Evolutionary conservation across 495 filamentous ascomycete genomes (phyloP).

Genomic region (Talaromyces liani): DNA sequence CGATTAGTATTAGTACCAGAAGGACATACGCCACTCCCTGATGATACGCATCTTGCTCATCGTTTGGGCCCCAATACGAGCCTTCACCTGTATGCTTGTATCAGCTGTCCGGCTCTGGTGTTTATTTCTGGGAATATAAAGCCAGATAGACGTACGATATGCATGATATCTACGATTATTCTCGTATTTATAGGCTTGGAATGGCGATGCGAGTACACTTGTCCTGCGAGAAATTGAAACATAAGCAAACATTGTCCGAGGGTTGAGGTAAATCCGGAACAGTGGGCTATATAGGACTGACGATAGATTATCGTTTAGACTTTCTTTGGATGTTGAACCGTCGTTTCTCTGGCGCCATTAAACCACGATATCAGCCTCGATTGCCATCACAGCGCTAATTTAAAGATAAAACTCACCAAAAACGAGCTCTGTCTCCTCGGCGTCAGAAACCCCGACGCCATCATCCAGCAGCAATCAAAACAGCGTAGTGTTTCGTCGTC

Average conservation of each 20-base stretch:
- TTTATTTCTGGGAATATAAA: not conserved
- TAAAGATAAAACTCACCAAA: not conserved
- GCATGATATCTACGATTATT: slow-evolving; percentile 23
- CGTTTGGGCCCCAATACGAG: slow-evolving; percentile 21
- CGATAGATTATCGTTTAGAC: not conserved
- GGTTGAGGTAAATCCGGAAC: no score
- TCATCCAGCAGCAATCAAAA: not conserved
- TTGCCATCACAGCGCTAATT: not conserved
- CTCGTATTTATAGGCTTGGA: slow-evolving; percentile 16
- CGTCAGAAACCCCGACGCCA: not conserved
- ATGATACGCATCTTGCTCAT: slow-evolving; percentile 16
- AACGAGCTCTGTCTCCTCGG: slow-evolving; percentile 3
- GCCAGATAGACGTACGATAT: slow-evolving; percentile 14
- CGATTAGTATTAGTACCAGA: no score
- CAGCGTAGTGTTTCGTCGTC: not conserved
- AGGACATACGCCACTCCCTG: slow-evolving; percentile 16
- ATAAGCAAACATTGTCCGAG: not conserved
- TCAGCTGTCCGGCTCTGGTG: slow-evolving; percentile 9
- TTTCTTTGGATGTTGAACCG: not conserved
- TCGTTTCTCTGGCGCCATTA: not conserved
- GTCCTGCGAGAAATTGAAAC: not conserved
- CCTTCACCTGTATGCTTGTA: slow-evolving; percentile 15
- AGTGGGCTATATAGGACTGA: no score
- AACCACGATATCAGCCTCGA: not conserved
- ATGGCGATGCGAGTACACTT: slow-evolving; percentile 11